A percentile compares a stretch with the other conserved stretches of the same genome.
phyloP scores from a whole-genome alignment of 1,284 basidiomycete species.

The Tausonia pullulans region DNA sequence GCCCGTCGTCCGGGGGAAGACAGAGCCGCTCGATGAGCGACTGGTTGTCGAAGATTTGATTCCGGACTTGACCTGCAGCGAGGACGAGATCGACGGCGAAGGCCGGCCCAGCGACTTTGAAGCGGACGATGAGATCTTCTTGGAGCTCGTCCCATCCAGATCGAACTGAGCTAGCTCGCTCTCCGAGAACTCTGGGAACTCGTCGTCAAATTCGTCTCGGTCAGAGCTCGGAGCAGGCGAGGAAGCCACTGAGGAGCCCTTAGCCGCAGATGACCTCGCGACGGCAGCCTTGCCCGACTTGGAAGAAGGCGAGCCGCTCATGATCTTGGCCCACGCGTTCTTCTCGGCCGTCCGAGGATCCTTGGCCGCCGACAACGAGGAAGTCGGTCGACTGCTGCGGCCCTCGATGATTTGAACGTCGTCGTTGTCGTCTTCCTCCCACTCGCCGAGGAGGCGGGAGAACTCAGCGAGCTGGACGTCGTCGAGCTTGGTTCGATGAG shows the following conservation, averaged over 20 bases:
- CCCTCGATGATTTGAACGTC: background rate
- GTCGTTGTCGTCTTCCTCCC: conserved; percentile 18
- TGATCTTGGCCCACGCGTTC: conserved; percentile 4
- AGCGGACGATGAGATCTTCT: conserved; percentile 26
- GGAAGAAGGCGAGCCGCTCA: background rate
- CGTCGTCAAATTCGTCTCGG: conserved; percentile 27
- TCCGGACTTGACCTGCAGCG: too few relatives aligned
- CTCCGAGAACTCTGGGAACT: conserved; percentile 20
- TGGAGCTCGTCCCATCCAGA: background rate
- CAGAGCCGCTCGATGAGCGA: background rate
- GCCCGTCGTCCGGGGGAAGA: background rate
- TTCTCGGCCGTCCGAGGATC: conserved; percentile 10
- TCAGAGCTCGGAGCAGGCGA: conserved; percentile 11
- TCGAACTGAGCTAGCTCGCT: background rate
- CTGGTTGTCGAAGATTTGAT: background rate
- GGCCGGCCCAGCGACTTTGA: conserved; percentile 9
- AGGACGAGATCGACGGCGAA: too few relatives aligned
- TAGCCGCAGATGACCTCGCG: conserved; percentile 12
- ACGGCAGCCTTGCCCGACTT: background rate
- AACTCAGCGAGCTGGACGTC: conserved; percentile 34
- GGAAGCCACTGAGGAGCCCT: conserved; percentile 9
- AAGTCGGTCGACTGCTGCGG: background rate
- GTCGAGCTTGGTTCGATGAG: conserved; percentile 31
- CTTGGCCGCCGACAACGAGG: conserved; percentile 3
- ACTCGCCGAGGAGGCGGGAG: conserved; percentile 28